Evolutionary conservation across 1,139 yeast species (phyloP).

Genomic region (Scheffersomyces titani): DNA sequence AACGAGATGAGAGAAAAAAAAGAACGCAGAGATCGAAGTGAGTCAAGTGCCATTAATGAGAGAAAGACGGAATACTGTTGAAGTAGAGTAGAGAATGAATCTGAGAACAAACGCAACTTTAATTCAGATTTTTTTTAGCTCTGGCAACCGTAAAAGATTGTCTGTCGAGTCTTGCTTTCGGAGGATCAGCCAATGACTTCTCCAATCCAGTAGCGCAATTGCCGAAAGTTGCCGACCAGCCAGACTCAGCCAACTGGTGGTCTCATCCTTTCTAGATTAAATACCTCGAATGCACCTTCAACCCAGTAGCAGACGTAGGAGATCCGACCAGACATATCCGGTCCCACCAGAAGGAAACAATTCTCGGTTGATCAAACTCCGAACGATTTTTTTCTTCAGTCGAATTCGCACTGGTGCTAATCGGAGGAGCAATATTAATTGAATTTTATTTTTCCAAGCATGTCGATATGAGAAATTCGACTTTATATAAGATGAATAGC

Average conservation of each 20-base stretch:
- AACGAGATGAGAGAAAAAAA: not conserved
- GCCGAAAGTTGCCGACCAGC: not conserved
- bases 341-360: not conserved
- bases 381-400: not conserved
- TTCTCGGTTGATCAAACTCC: slow-evolving; percentile 2
- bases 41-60: not conserved
- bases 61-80: not conserved
- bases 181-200: not conserved
- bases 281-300: not conserved
- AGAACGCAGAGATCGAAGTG: not conserved
- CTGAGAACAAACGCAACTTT: not conserved
- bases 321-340: not conserved
- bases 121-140: not conserved
- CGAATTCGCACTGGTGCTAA: not conserved
- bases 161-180: not conserved
- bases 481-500: not conserved
- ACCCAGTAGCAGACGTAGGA: not conserved
- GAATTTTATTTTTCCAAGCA: not conserved
- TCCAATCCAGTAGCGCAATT: not conserved
- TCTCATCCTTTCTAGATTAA: not conserved
- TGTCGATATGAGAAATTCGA: not conserved
- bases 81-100: not conserved
- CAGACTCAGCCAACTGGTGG: not conserved
- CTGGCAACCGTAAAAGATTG: not conserved
- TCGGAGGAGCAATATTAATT: not conserved